phyloP scores from a whole-genome alignment of 306 rosid genomes.

The Inga oerstediana region DNA sequence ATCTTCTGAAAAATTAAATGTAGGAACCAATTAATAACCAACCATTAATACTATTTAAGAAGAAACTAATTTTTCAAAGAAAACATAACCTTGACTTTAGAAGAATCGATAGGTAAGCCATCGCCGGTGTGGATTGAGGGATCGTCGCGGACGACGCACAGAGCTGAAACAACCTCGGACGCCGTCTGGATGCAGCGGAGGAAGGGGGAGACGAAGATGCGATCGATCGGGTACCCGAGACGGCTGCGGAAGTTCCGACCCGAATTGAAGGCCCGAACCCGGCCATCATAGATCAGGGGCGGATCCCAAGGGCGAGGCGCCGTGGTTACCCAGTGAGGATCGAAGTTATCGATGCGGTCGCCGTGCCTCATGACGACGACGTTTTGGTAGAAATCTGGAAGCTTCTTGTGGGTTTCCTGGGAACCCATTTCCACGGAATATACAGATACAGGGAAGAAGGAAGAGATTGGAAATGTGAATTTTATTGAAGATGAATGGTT shows the following conservation, averaged over 20 bases:
- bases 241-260: constrained; percentile 57
- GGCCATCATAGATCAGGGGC: constrained; percentile 57
- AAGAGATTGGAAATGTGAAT: not conserved
- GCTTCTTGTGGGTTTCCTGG: not conserved
- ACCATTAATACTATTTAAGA: not conserved
- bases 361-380: constrained; percentile 96
- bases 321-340: constrained; percentile 49
- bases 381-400: constrained; percentile 55
- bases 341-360: constrained; percentile 80
- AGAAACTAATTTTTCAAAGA: not conserved
- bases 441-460: not conserved
- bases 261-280: constrained; percentile 56
- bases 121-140: constrained; percentile 25
- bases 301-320: constrained; percentile 89
- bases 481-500: not conserved
- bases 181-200: constrained; percentile 93
- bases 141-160: constrained; percentile 46
- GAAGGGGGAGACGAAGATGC: constrained; percentile 88
- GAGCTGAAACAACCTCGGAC: constrained; percentile 56
- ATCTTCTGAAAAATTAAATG: not conserved
- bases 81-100: constrained; percentile 59
- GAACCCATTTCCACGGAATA: constrained; percentile 39
- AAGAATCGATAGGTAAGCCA: constrained; percentile 52
- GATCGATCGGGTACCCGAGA: constrained; percentile 57
- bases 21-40: not conserved